Conservation (phyloP, 108 stramenopile genomes). For the Nitzschia putrida region DNA sequence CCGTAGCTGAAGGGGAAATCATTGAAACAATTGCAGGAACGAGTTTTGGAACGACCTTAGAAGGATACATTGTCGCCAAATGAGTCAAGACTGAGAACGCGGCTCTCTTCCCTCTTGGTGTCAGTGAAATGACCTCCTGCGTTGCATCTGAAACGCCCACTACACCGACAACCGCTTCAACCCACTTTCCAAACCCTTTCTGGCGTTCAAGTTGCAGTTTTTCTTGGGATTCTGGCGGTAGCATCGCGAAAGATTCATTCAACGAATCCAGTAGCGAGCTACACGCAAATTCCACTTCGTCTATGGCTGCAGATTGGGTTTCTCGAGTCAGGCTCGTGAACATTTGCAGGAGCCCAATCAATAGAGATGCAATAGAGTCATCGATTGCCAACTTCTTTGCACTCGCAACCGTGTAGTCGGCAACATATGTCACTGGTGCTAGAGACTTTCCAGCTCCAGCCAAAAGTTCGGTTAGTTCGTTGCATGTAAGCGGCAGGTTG, state of each 20-base stretch:
- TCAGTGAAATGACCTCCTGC: background rate
- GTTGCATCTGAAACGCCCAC: constrained; percentile 1
- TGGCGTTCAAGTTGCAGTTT: constrained; percentile 7
- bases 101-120: constrained; percentile 23
- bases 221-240: background rate
- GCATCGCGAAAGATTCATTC: constrained; percentile 3
- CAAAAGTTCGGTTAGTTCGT: constrained; percentile 54
- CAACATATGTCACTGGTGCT: constrained; percentile 49
- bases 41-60: constrained; percentile 51
- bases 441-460: constrained; percentile 32
- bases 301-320: constrained; percentile 8
- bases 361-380: constrained; percentile 6
- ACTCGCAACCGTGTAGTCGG: constrained; percentile 59
- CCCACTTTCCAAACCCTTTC: constrained; percentile 19
- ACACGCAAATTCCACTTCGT: constrained; percentile 31
- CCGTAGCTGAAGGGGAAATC: constrained; percentile 19
- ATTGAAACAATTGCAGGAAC: constrained; percentile 58
- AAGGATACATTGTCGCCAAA: constrained; percentile 59
- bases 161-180: constrained; percentile 6
- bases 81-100: constrained; percentile 52
- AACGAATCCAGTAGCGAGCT: constrained; percentile 24
- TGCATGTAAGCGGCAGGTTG: constrained; percentile 57
- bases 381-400: constrained; percentile 19
- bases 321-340: constrained; percentile 34
- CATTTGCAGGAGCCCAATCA: constrained; percentile 26